Base-by-base conservation (phyloP, 768 basidiomycete genomes). In the Naematelia aurantialba region DNA sequence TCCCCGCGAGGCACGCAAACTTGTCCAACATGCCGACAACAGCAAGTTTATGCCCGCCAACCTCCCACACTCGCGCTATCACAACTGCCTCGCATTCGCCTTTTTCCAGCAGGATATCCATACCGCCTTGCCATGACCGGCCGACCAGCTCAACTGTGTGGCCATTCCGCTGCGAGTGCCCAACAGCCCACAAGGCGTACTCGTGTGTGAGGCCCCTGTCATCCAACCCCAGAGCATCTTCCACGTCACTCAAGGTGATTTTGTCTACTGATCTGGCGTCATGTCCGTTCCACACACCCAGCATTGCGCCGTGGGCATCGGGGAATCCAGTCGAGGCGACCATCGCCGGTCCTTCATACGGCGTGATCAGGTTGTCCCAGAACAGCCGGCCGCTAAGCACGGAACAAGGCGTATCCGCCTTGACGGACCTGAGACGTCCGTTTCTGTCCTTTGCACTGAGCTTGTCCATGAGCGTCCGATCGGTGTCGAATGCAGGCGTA, bases 1-100 rank as follows among this genome's bases (percentile, higher is more conserved):
- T 46, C 11, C 60, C 61, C 14, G 59, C 65, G 2, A 69, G 45
- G 10, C 59, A 45, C 1, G 59, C 62, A 24, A 61, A 51, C 55
- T 69, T 66, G 31, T 69, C 65, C 30, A 59, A 17, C 67, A 69
- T 61, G 10, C 67, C 67, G 12, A 69, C n/a, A 22, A 66, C 44
- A 1, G 65, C 67, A 0, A 61, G 19, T 26, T 61, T 60, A 22
- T 52, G 45, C 21, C 52, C 52, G 1, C 44, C 45, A 4, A 62
- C 0, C n/a, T 58, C 12, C 60, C 63, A 66, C 8, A 61, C 25
- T 45, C 47, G 56, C 14, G 58, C 61, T 2, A 66, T 50, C 11
- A 61, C 44, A 17, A 60, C 24, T 3, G 17, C 45, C 46, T 65
- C 67, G 45, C 61, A 62, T 29, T 63, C 58, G 0, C 48, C 58